phyloP scores from a whole-genome alignment of 2,329 filamentous ascomycete genomes.

The Fusarium sp. region DNA sequence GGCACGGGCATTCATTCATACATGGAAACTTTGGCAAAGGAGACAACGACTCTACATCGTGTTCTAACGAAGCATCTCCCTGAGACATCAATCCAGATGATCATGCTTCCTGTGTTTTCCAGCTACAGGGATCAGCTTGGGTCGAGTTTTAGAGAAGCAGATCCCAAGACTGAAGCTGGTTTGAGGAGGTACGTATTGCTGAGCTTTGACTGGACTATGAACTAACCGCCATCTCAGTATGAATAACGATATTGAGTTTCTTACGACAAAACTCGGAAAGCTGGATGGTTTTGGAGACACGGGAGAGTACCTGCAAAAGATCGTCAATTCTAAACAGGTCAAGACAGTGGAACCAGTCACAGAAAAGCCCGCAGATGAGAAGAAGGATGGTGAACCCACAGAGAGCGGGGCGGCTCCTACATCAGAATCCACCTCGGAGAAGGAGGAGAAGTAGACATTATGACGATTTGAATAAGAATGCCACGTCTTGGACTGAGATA shows the following conservation, averaged over 20 bases:
- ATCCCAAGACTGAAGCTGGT: constrained; percentile 73
- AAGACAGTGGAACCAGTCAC: constrained; percentile 27
- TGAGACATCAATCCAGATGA: constrained; percentile 79
- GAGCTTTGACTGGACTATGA: not conserved
- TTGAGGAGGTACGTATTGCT: constrained; percentile 72
- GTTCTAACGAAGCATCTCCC: constrained; percentile 85
- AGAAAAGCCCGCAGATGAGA: constrained; percentile 22
- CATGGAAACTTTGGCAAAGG: constrained; percentile 88
- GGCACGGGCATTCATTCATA: constrained; percentile 68
- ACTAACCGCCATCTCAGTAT: constrained; percentile 64
- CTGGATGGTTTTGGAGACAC: constrained; percentile 83
- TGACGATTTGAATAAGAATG: not conserved
- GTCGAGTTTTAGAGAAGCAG: constrained; percentile 73
- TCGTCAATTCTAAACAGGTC: constrained; percentile 69
- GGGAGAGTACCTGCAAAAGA: constrained; percentile 73
- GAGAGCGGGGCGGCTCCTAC: constrained; percentile 17
- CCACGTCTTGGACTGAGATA: constrained; percentile 5
- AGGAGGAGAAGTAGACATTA: constrained; percentile 33
- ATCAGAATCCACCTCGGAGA: constrained; percentile 32
- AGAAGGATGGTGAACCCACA: constrained; percentile 27
- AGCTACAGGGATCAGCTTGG: constrained; percentile 85
- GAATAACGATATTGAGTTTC: constrained; percentile 78
- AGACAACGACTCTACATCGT: constrained; percentile 85
- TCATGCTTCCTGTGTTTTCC: constrained; percentile 86
- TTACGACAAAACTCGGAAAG: constrained; percentile 76